phyloP scores from a whole-genome alignment of 768 basidiomycete genomes.

The Suillus brevipes region DNA sequence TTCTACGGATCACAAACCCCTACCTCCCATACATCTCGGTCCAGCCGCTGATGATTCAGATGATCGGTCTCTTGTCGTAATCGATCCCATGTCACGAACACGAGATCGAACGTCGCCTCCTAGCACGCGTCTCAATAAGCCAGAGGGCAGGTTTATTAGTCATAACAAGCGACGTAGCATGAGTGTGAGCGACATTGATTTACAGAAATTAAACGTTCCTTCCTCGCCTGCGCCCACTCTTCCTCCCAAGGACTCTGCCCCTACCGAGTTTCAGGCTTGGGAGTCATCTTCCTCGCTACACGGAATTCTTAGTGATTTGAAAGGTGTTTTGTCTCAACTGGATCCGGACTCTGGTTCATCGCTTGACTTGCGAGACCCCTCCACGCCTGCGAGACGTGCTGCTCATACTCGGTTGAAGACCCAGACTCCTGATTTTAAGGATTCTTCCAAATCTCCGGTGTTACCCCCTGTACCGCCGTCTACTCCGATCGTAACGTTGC shows the following conservation, averaged over 20 bases:
- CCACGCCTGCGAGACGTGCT: conserved; percentile 51
- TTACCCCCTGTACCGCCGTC: conserved; percentile 16
- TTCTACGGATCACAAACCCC: conserved; percentile 53
- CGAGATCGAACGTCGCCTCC: conserved; percentile 35
- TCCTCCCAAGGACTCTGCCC: conserved; percentile 29
- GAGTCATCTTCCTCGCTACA: conserved; percentile 46
- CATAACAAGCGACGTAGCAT: conserved; percentile 63
- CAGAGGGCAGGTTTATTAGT: conserved; percentile 30
- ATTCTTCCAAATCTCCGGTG: conserved; percentile 21
- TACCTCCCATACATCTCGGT: conserved; percentile 55
- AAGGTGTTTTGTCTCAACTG: conserved; percentile 67
- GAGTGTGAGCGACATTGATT: conserved; percentile 69
- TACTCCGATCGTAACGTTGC: conserved; percentile 27
- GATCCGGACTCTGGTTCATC: conserved; percentile 52
- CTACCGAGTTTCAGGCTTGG: conserved; percentile 37
- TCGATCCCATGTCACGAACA: conserved; percentile 47
- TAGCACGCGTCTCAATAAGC: conserved; percentile 26
- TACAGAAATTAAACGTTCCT: conserved; percentile 44
- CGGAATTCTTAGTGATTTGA: conserved; percentile 71
- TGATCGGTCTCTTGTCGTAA: conserved; percentile 57
- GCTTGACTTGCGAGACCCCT: conserved; percentile 68
- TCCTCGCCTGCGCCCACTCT: conserved; percentile 40
- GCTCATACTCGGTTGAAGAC: conserved; percentile 37
- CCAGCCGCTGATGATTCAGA: conserved; percentile 46
- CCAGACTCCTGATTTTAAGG: conserved; percentile 12